Evolutionary conservation across 768 basidiomycete species (phyloP).

Genomic region (Suillus clintonianus): DNA sequence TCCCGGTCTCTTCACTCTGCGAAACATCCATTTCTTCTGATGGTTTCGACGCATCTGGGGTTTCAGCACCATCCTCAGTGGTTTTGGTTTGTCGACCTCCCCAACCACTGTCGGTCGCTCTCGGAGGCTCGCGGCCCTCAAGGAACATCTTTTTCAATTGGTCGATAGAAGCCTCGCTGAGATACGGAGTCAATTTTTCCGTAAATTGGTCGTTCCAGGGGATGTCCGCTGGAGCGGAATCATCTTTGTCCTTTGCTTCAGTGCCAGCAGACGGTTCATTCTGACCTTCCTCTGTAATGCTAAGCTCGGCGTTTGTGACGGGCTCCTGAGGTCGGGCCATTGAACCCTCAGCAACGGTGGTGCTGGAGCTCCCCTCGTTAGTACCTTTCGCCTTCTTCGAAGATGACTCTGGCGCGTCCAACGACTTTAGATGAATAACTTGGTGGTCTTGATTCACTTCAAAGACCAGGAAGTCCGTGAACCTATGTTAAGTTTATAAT

Average conservation of each 20-base stretch:
- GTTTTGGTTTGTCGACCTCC: constrained; percentile 45
- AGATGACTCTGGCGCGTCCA: constrained; percentile 66
- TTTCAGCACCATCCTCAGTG: constrained; percentile 24
- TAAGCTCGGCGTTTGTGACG: constrained; percentile 2
- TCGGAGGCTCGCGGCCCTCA: constrained; percentile 80
- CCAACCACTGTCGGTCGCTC: constrained; percentile 78
- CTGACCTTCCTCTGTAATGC: constrained; percentile 1
- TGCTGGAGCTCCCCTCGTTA: constrained; percentile 15
- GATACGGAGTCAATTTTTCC: constrained; percentile 56
- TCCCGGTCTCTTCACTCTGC: constrained; percentile 30
- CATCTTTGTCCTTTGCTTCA: constrained; percentile 15
- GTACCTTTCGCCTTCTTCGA: constrained; percentile 39
- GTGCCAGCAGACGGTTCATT: not conserved
- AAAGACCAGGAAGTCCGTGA: constrained; percentile 95
- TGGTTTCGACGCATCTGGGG: constrained; percentile 8
- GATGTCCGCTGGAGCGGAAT: constrained; percentile 32
- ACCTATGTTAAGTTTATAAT: constrained; percentile 49
- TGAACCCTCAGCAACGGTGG: constrained; percentile 8
- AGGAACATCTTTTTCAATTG: constrained; percentile 74
- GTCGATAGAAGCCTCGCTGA: constrained; percentile 59
- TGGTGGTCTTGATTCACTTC: constrained; percentile 85
- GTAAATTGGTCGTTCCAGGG: constrained; percentile 71
- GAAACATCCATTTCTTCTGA: constrained; percentile 12
- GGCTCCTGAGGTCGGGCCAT: not conserved
- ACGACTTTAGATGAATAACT: constrained; percentile 77